Percentiles rank a stretch among this genome's conserved stretches.
Evolutionary conservation across 2,329 filamentous ascomycete species (phyloP).

Genomic region (Elsinoe australis): DNA sequence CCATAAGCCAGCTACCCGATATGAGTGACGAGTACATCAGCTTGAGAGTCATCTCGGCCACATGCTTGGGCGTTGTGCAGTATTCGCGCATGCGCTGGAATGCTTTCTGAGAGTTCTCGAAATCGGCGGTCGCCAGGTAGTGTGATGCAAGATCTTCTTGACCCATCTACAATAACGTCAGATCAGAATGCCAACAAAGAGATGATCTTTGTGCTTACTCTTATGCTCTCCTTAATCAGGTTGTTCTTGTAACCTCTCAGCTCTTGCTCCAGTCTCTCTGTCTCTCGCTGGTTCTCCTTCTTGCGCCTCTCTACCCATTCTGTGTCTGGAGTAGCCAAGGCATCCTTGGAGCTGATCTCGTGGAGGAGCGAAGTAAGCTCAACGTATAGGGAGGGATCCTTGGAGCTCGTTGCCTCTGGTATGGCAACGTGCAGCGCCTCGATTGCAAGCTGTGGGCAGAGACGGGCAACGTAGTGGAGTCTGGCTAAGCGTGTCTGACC

Average conservation of each 20-base stretch:
- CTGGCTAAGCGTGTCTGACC: conserved; percentile 75
- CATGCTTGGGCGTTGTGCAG: conserved; percentile 73
- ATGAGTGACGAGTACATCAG: conserved; percentile 69
- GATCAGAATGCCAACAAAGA: not conserved
- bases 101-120: conserved; percentile 63
- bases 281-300: conserved; percentile 60
- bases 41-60: conserved; percentile 73
- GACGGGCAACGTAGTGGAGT: conserved; percentile 70
- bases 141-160: conserved; percentile 87
- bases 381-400: conserved; percentile 64
- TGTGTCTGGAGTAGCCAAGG: conserved; percentile 59
- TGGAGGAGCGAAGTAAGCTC: conserved; percentile 60
- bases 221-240: conserved; percentile 90
- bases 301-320: conserved; percentile 67
- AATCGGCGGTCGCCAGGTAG: conserved; percentile 61
- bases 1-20: conserved; percentile 60
- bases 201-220: conserved; percentile 45
- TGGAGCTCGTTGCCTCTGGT: conserved; percentile 64
- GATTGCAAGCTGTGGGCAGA: conserved; percentile 64
- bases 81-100: conserved; percentile 86
- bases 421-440: conserved; percentile 78
- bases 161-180: conserved; percentile 68
- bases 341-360: conserved; percentile 56
- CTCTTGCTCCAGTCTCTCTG: conserved; percentile 70
- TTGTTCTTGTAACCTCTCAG: conserved; percentile 94